A percentile compares a stretch with the other conserved stretches of the same genome.
These are phyloP conservation scores for Fusarium drepaniforme DNA, from an alignment of 2,329 filamentous ascomycete species.

Conservation along the genomic window DNA sequence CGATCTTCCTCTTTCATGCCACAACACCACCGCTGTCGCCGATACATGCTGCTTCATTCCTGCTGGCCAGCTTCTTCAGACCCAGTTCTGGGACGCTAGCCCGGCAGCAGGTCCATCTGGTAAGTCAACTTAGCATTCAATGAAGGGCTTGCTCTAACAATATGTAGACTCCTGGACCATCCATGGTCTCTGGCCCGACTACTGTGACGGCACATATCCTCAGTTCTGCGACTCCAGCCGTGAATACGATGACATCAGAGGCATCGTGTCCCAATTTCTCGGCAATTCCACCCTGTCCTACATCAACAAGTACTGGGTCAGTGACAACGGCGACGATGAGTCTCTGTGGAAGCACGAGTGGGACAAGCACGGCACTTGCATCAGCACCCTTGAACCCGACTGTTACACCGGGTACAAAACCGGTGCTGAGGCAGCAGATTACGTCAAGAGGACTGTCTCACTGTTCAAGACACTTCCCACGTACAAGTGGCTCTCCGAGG, in stretches of 20 bases:
- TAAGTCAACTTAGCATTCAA: background rate
- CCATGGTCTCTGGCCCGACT: constrained; percentile 76
- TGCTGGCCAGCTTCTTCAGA: constrained; percentile 77
- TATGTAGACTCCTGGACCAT: constrained; percentile 71
- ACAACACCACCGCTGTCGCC: constrained; percentile 69
- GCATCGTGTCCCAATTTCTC: constrained; percentile 68
- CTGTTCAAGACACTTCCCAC: constrained; percentile 76
- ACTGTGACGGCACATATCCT: constrained; percentile 79
- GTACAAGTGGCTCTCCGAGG: constrained; percentile 71
- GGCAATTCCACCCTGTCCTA: constrained; percentile 69
- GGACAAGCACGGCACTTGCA: constrained; percentile 80
- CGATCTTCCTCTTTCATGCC: constrained; percentile 58
- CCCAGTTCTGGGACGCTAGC: constrained; percentile 82
- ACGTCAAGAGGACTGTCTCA: constrained; percentile 74
- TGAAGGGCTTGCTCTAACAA: no score
- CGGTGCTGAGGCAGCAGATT: constrained; percentile 76
- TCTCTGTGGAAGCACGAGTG: constrained; percentile 82
- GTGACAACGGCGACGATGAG: constrained; percentile 73
- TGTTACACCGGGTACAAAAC: constrained; percentile 75
- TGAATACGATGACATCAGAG: constrained; percentile 73
- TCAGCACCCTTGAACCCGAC: constrained; percentile 74
- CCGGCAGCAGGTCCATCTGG: constrained; percentile 70
- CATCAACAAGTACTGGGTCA: constrained; percentile 81
- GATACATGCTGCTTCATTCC: constrained; percentile 82
- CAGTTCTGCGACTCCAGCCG: constrained; percentile 73